Evolutionary conservation across 371 early-diverging fungal genomes (phyloP), one percentile per base, ranked within the genome.

Genomic region (Nematocida ausubeli): DNA sequence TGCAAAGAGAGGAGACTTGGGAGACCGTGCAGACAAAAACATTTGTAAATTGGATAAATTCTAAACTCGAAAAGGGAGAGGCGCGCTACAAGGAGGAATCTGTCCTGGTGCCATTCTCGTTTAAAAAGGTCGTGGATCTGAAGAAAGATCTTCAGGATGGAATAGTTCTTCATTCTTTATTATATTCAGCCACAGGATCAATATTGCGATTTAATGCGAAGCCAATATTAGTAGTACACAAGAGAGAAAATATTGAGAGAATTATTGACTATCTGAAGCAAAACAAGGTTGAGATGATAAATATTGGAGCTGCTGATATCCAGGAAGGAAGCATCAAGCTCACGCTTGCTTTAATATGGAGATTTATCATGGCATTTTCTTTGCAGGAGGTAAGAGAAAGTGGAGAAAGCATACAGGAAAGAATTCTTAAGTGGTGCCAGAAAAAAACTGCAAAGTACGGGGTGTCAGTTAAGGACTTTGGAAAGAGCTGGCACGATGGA

Each of bases 291-390:
- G 84, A 86, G 26, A 85, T 96, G 52, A 92, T 95, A 44, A 96
- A 96, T 86, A 95, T 92, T 70, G 92, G 92, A 51, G 88, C 89
- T 37, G 90, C 89, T 63, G 98, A 98, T 88, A 93, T 98, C 73
- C 93, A 93, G 26, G 95, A 95, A 83, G 87, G 89, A 16, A 95
- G 95, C 86, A 82, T 87, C 34, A 98, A 96, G 87, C 88, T 98
- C 71, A 91, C 93, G 42, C 87, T 98, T 34, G 98, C 96, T 6
- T 88, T 98, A 88, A 90, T 96, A 57, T 98, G 96, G 96, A 93
- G 91, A 9, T 90, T 98, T 80, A 96, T 98, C 87, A 88, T 94
- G 68, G 88, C 93, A 80, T 94, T 95, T 82, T 89, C 92, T 9
- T 93, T 98, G 83, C 90, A 91, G 42, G 94, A 92, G 70, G 26